Evolutionary conservation across 352 stramenopile species (phyloP), one percentile per base, ranked within the genome.

Genomic region (Phytophthora agathidicida): DNA sequence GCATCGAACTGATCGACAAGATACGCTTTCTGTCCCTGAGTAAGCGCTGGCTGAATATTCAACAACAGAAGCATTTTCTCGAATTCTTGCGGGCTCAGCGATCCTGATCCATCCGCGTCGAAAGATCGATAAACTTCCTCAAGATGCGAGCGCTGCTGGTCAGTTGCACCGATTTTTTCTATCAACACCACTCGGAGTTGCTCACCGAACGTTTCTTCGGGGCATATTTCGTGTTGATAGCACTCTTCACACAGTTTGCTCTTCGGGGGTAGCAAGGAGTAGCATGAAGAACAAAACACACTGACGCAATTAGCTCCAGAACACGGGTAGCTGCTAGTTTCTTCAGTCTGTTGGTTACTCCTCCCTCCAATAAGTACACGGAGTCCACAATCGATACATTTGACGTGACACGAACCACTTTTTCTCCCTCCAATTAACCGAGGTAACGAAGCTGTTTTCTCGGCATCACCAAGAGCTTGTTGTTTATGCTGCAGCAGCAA

Each of bases 161-260:
- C 65, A 0, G 68, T 77, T 2, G 38, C 57, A 0, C 77, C 77
- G 10, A 89, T 69, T 55, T 91, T 89, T 10, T 91, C 77, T 16
- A 93, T 86, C 13, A 93, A 44, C 0, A 88, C 35, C 0, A 71
- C 55, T 32, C 83, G 82, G 11, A 94, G 52, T n/a, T 85, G 80
- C 26, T 82, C 75, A 4, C 83, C 81, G 24, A 90, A 72, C 1
- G 60, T 67, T 44, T 89, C 81, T 8, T 65, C 32, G 0, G 74
- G 66, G 2, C 57, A 45, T 7, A 75, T 42, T 49, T 93, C 86
- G 47, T 93, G 75, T 35, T 85, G 62, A 48, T 87, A 95, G 42
- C 86, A 95, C 19, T 86, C 71, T 59, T 93, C 83, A 22, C 86
- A 95, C 0, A 91, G 46, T 24, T 85, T 88, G 24, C 72, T 83